Conservation (phyloP, 2,329 filamentous ascomycete genomes). For the Diplodia mutila region DNA sequence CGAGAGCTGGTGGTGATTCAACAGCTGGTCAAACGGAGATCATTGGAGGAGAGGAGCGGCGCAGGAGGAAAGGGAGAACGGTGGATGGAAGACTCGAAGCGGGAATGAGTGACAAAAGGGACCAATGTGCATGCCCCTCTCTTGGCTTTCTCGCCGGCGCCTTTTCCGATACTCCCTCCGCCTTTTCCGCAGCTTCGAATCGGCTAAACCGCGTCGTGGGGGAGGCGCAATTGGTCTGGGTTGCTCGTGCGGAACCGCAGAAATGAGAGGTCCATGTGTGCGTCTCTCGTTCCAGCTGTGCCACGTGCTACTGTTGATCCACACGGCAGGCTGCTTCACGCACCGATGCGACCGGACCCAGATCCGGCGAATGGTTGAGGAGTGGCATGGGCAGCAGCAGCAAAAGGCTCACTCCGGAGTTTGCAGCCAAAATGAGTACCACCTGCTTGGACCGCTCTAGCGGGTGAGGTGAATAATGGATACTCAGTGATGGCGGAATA, state of each 20-base stretch:
- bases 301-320: neutral
- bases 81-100: too few species aligned
- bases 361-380: neutral
- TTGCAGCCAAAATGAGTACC: neutral
- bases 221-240: neutral
- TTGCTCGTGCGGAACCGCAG: neutral
- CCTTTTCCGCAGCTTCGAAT: neutral
- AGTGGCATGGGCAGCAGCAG: neutral
- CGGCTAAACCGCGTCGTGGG: neutral
- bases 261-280: neutral
- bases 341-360: neutral
- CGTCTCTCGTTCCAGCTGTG: neutral
- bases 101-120: neutral
- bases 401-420: neutral
- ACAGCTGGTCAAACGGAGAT: too few species aligned
- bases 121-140: too few species aligned
- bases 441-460: neutral
- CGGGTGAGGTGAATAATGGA: too few species aligned
- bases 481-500: too few species aligned
- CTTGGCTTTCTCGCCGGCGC: neutral
- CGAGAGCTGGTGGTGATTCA: neutral
- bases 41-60: neutral
- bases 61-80: neutral
- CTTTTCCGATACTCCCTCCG: neutral
- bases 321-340: neutral